Base-by-base conservation (phyloP, 2,329 filamentous ascomycete species). In the Cadophora gregata region DNA sequence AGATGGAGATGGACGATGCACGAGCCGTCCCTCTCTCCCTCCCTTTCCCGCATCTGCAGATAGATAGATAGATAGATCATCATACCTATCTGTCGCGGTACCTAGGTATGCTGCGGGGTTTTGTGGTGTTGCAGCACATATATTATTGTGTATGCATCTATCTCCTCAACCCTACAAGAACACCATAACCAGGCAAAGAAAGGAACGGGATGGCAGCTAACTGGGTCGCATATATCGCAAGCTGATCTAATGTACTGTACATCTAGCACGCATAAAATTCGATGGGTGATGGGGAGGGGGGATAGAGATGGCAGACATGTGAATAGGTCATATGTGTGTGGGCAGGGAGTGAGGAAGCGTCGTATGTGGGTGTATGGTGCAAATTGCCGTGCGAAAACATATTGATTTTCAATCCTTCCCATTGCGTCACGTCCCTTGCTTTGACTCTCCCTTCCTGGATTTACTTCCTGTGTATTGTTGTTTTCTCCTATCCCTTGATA, bases 1-100 rank as follows among this genome's bases (percentile, higher is more conserved):
- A 21, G 36, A 21, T n/a, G 9, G 53, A 42, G 29, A 21, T n/a
- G 9, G 53, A 42, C 19, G 53, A 33, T 38, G 53, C 53, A 59
- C 61, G 48, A 67, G 65, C 61, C 56, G 65, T 64, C 61, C 61
- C 56, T 59, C 51, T 6, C 31, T 33, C 27, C 47, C 38, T 59
- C 25, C 25, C 51, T n/a, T 33, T 55, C 51, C 27, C n/a, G 51
- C 29, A 10, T 33, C 53, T 58, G 53, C 53, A 42, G 53, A 33
- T 51, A 29, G 21, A 27, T 48, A 24, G n/a, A 33, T 29, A 33
- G n/a, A 31, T 36, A 21, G 51, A 21, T 36, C 6, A 24, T 42
- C 31, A 12, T 38, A 14, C 3, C 19, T 14, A 38, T 45, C 16
- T 45, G 21, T 45, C 42, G 21, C 21, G 42, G 21, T 58, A 33